Percentiles rank a stretch among this genome's conserved stretches.
Conservation (phyloP, 1,284 basidiomycete genomes). For the Fomitopsis betulina region DNA sequence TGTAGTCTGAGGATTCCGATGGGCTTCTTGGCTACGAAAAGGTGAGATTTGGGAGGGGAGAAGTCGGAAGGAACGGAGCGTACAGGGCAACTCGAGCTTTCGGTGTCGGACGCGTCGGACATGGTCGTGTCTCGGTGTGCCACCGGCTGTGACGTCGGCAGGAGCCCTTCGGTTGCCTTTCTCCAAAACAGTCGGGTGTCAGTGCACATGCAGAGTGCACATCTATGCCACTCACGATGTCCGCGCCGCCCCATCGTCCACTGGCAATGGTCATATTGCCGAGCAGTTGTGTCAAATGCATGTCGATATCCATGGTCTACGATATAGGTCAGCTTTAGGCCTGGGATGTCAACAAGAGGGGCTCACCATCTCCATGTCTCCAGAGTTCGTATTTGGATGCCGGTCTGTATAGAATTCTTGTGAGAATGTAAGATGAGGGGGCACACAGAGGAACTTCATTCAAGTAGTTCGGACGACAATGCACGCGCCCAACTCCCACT, state of each 20-base stretch:
- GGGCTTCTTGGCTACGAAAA: conserved; percentile 7
- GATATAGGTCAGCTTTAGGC: not conserved
- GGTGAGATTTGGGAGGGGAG: conserved; percentile 1
- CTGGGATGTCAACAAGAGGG: not conserved
- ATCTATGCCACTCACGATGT: conserved; percentile 17
- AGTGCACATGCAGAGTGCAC: not conserved
- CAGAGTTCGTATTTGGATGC: not conserved
- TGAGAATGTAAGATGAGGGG: not conserved
- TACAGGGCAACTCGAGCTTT: conserved; percentile 25
- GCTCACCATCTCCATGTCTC: not conserved
- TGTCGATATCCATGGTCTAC: conserved; percentile 22
- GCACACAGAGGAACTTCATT: not conserved
- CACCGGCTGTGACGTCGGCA: conserved; percentile 10
- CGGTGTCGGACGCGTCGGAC: conserved; percentile 25
- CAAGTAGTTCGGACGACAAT: not conserved
- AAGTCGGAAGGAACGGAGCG: conserved; percentile 2
- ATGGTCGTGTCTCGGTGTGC: conserved; percentile 20
- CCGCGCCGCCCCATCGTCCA: conserved; percentile 11
- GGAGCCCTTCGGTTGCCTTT: conserved; percentile 24
- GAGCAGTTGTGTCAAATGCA: conserved; percentile 22
- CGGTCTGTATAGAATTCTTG: not conserved
- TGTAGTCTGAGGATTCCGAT: conserved; percentile 16
- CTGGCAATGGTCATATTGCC: conserved; percentile 20
- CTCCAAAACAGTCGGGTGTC: conserved; percentile 15
- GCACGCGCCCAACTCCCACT: conserved; percentile 2